Evolutionary conservation across 257 asterid species (phyloP).

Genomic region (Capsicum chinense): DNA sequence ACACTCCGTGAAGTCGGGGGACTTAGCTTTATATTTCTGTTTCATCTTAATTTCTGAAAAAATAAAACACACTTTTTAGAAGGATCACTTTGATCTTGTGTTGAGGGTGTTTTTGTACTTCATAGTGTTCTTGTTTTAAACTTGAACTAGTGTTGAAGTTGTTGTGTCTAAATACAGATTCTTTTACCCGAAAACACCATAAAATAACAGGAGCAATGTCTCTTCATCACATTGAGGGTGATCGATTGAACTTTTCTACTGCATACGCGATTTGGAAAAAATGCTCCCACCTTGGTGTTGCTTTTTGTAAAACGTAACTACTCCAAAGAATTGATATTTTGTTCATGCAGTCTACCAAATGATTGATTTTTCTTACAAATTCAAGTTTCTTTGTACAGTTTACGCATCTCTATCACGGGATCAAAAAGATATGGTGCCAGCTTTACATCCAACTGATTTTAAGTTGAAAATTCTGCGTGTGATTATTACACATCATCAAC

Average conservation of each 20-base stretch:
- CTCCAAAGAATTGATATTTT: not conserved
- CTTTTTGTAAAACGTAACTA: not conserved
- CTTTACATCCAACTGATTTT: conserved; percentile 56
- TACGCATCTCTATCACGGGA: conserved; percentile 84
- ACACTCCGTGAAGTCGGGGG: no score
- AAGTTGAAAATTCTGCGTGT: no score
- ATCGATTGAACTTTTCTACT: not conserved
- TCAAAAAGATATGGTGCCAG: conserved; percentile 62
- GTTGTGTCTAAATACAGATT: no score
- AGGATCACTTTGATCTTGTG: no score
- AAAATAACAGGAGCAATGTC: conserved; percentile 47
- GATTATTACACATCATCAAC: no score
- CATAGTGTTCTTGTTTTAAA: no score
- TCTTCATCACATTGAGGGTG: not conserved
- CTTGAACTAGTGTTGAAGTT: no score
- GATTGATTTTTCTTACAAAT: not conserved
- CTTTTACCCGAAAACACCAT: no score
- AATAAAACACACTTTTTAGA: no score
- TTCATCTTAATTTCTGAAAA: no score
- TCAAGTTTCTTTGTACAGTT: conserved; percentile 51
- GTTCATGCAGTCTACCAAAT: not conserved
- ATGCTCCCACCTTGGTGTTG: not conserved
- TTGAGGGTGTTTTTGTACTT: no score
- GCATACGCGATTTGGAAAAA: not conserved
- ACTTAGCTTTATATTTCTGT: no score